Evolutionary conservation across 257 asterid genomes (phyloP).

Genomic region (Penstemon eatonii): DNA sequence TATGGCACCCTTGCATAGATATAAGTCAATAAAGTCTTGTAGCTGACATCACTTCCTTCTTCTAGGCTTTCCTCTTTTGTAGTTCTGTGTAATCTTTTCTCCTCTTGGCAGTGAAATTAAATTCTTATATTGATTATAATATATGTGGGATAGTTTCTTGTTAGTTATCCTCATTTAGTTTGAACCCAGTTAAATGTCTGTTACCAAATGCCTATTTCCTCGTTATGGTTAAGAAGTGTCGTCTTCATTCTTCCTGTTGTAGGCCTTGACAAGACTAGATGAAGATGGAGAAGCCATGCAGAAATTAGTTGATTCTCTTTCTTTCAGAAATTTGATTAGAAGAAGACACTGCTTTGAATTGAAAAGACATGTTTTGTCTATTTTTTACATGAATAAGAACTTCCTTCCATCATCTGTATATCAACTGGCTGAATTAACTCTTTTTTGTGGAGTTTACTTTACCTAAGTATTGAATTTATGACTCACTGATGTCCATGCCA

Average conservation of each 20-base stretch:
- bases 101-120: conserved; percentile 15
- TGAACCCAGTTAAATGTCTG: conserved; percentile 22
- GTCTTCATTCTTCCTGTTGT: conserved; percentile 65
- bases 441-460: conserved; percentile 20
- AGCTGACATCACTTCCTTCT: conserved; percentile 14
- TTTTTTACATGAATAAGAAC: conserved; percentile 30
- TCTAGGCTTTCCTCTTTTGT: conserved; percentile 9
- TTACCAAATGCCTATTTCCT: conserved; percentile 32
- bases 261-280: conserved; percentile 86
- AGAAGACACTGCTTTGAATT: conserved; percentile 37
- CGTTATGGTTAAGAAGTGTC: conserved; percentile 43
- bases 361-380: conserved; percentile 25
- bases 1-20: conserved; percentile 21
- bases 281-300: conserved; percentile 70
- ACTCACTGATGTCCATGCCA: conserved; percentile 12
- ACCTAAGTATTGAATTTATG: conserved; percentile 10
- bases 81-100: conserved; percentile 5
- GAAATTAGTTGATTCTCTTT: conserved; percentile 37
- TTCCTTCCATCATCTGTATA: conserved; percentile 4
- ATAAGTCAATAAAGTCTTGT: conserved; percentile 25
- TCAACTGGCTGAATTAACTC: conserved; percentile 22
- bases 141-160: conserved; percentile 5
- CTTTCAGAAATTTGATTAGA: conserved; percentile 32
- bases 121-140: conserved; percentile 19
- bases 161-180: conserved; percentile 24